Evolutionary conservation across 805 yeast species (phyloP), one percentile per base, ranked within the genome.

Genomic region (Cyberlindnera xylosilytica): DNA sequence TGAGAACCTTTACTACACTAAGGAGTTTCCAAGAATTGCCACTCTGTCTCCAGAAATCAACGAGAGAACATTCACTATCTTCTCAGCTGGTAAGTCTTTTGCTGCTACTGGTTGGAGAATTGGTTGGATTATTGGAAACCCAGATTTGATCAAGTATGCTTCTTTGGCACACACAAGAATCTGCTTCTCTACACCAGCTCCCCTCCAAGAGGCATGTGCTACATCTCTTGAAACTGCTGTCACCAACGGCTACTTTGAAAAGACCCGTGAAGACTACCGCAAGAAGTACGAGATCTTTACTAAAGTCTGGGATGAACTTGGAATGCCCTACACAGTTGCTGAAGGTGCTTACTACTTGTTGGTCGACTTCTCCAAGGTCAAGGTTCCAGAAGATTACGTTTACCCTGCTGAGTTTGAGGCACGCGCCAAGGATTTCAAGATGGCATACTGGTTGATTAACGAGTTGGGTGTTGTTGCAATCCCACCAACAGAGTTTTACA

Each of bases 91-190:
- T 50, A 93, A 93, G 65, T 81, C 96, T 0, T 93, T 93, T 69
- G 96, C 97, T n/a, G 96, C 96, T 34, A 93, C 99, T 11, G 99
- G 99, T 41, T 93, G 98, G 97, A 82, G 99, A 71, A 78, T 93
- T 40, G 99, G 99, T 41, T 93, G 96, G 95, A 74, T 91, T 29
- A 81, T 90, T 48, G 98, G 97, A 6, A 83, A 86, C 41, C 73
- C 85, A n/a, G 86, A 84, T 23, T 70, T 90, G 51, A 72, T 93
- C 55, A 80, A 83, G 51, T 87, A 86, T 59, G 95, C 82, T 5
- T 74, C 88, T 6, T 76, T 85, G 20, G 98, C 98, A 0, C 97
- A 93, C 64, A 88, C 97, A 2, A 78, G 99, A 65, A 91, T 93
- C 54, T 88, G 96, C 59, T 93, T 93, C 65, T 73, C 91, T 9